Base-by-base conservation (phyloP, 257 asterid genomes). In the Solanum sejunctum region DNA sequence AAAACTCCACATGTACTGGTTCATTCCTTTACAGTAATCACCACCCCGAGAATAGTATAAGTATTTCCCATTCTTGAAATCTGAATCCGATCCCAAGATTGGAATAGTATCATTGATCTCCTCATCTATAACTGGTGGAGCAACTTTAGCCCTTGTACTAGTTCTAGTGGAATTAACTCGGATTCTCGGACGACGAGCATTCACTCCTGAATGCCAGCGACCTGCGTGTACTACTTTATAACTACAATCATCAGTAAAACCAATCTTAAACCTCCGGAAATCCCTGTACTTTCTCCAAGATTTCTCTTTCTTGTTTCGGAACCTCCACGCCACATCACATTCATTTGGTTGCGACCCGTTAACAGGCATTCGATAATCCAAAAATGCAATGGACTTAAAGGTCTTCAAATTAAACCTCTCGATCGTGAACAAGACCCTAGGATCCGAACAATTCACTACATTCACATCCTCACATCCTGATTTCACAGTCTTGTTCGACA, bases 271-370 rank as follows among this genome's bases (percentile, higher is more conserved):
- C 86, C 99, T 93, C 86, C 99, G 90, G 57, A 97, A 97, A 92
- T 97, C 99, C 90, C 98, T 90, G 73, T 95, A 95, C 94, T 86
- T 92, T 89, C 98, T 90, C 99, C 98, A 97, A 45, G 99, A 95
- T 77, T 89, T 94, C 92, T 96, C 99, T 84, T 89, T 93, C 84
- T 89, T 94, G 85, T 96, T 94, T 88, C 98, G 92, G 86, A 92
- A 96, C 91, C 99, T 91, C 99, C 99, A 96, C 1, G 93, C 91
- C 85, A 96, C 99, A 84, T 97, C 99, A 92, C 32, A 95, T 81
- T 97, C 98, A 70, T 88, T 92, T 7, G 91, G 90, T 66, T 86
- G 86, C 3, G 98, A 95, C 51, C 99, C 99, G 67, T 90, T 92
- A 16, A 93, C 97, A 0, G 98, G 98, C n/a, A 87, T 72, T 84